phyloP scores from a whole-genome alignment of 1,284 basidiomycete species.

The Sporisorium iseilematis-ciliati region DNA sequence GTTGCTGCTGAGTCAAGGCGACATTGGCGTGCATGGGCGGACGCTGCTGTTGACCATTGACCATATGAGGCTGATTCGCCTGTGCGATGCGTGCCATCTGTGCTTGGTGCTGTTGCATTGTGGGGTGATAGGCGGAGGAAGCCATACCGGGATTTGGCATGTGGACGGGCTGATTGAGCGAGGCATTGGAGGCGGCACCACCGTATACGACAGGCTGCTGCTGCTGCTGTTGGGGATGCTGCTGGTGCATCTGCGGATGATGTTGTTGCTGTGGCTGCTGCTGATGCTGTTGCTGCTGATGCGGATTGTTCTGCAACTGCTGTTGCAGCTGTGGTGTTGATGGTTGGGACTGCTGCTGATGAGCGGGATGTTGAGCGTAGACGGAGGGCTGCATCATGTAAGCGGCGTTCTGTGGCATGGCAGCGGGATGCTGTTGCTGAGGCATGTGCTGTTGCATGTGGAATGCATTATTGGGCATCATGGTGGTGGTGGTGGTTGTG shows the following conservation, averaged over 20 bases:
- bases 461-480: constrained; percentile 49
- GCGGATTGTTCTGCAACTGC: constrained; percentile 19
- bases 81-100: constrained; percentile 47
- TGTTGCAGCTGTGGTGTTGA: constrained; percentile 23
- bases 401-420: constrained; percentile 13
- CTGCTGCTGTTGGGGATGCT: constrained; percentile 25
- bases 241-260: constrained; percentile 14
- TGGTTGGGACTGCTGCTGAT: constrained; percentile 22
- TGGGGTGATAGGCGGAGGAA: constrained; percentile 46
- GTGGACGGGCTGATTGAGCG: constrained; percentile 2
- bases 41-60: constrained; percentile 41
- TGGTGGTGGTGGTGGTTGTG: constrained; percentile 13
- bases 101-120: constrained; percentile 51
- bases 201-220: constrained; percentile 29
- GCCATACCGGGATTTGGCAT: constrained; percentile 18
- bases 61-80: constrained; percentile 30
- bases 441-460: constrained; percentile 41
- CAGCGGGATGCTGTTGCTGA: constrained; percentile 35
- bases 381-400: constrained; percentile 33
- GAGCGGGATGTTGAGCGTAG: constrained; percentile 31
- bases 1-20: constrained; percentile 31
- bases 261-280: constrained; percentile 26
- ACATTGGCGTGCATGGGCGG: constrained; percentile 26
- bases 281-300: constrained; percentile 32
- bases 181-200: constrained; percentile 6